These are phyloP conservation scores for Backusella psychrophila DNA, from an alignment of 192 early-diverging fungal species.

Conservation along the genomic window DNA sequence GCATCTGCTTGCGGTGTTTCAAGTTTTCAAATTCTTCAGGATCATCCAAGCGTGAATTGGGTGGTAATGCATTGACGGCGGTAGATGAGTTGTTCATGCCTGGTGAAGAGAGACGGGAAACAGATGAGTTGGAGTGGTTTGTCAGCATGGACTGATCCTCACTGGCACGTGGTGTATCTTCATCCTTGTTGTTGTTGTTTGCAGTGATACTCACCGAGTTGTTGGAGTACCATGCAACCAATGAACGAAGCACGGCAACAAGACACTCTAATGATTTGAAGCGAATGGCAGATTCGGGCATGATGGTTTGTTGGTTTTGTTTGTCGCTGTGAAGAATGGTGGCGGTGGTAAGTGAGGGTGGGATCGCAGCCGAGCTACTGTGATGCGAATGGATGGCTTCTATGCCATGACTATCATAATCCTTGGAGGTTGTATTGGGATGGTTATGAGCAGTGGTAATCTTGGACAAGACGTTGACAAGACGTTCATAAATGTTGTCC, in stretches of 20 bases:
- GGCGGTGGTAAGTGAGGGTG: conserved; percentile 43
- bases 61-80: background rate
- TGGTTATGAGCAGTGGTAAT: conserved; percentile 47
- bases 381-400: conserved; percentile 13
- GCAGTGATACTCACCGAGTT: conserved; percentile 35
- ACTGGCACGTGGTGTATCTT: conserved; percentile 31
- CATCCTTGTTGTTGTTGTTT: conserved; percentile 19
- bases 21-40: conserved; percentile 80
- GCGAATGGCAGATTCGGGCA: conserved; percentile 45
- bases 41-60: conserved; percentile 61
- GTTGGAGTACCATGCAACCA: conserved; percentile 67
- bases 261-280: conserved; percentile 61
- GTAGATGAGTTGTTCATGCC: conserved; percentile 19
- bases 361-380: conserved; percentile 28
- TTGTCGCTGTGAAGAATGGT: conserved; percentile 37
- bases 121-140: conserved; percentile 20
- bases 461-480: conserved; percentile 69
- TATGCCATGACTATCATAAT: conserved; percentile 16
- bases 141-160: conserved; percentile 27
- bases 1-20: conserved; percentile 84
- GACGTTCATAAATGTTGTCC: conserved; percentile 88
- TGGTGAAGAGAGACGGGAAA: conserved; percentile 28
- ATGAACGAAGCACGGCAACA: conserved; percentile 58
- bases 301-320: conserved; percentile 17
- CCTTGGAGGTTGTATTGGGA: conserved; percentile 10